Evolutionary conservation across 2,329 filamentous ascomycete genomes (phyloP).

Genomic region (Fusarium sp.): DNA sequence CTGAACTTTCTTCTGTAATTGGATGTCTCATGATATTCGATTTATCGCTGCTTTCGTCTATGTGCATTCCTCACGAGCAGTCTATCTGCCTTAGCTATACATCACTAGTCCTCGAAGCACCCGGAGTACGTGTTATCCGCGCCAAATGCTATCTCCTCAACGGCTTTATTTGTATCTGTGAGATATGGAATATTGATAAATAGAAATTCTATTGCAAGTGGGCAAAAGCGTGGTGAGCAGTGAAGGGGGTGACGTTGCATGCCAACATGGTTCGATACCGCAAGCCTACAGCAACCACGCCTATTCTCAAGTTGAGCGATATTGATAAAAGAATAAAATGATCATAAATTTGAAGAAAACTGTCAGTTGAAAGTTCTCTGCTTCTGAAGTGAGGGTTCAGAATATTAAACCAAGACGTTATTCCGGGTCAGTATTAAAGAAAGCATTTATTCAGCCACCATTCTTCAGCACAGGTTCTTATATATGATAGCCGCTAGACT

Average conservation of each 20-base stretch:
- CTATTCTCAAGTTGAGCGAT: background rate
- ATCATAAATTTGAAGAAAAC: background rate
- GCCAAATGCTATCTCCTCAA: background rate
- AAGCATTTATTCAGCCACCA: too few relatives aligned
- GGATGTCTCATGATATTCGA: too few relatives aligned
- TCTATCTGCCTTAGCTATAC: background rate
- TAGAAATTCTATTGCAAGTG: background rate
- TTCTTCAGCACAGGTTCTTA: too few relatives aligned
- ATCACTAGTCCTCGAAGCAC: background rate
- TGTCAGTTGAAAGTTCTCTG: too few relatives aligned
- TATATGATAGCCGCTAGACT: too few relatives aligned
- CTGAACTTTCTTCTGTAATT: background rate
- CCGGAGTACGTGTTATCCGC: background rate
- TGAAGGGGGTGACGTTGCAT: slow-evolving; percentile 1
- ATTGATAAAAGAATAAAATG: background rate
- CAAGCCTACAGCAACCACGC: background rate
- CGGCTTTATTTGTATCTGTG: slow-evolving; percentile 10
- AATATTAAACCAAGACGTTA: too few relatives aligned
- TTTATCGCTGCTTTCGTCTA: slow-evolving; percentile 9
- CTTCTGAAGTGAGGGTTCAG: too few relatives aligned
- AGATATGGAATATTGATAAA: background rate
- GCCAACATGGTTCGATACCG: slow-evolving; percentile 2
- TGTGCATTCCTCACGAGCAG: slow-evolving; percentile 12
- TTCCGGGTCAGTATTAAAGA: too few relatives aligned
- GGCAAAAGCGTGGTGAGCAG: background rate